Conservation (phyloP, 805 yeast genomes). For the Dipodascopsis uninucleata region DNA sequence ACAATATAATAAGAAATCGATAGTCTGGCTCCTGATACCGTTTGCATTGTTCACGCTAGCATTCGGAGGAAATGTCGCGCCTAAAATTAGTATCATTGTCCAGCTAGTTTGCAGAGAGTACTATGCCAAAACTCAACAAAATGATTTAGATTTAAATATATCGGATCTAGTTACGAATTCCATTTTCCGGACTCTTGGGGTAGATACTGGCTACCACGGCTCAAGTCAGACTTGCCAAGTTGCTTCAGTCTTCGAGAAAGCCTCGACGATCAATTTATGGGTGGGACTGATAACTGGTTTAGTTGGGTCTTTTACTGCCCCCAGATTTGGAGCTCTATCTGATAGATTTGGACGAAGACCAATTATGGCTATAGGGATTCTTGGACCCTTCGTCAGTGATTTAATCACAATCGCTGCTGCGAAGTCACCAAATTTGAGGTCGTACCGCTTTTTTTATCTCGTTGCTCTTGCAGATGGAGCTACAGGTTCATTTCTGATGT, state of each 20-base stretch:
- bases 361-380: conserved; percentile 6
- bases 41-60: conserved; percentile 14
- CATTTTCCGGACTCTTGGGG: not conserved
- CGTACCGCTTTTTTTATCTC: conserved; percentile 14
- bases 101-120: conserved; percentile 20
- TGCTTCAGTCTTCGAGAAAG: conserved; percentile 13
- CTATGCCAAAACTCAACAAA: conserved; percentile 8
- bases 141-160: not conserved
- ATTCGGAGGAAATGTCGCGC: conserved; percentile 22
- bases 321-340: conserved; percentile 13
- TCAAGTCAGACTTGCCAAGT: conserved; percentile 15
- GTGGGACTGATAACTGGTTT: conserved; percentile 19
- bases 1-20: not conserved
- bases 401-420: conserved; percentile 10
- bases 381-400: conserved; percentile 23
- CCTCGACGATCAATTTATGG: conserved; percentile 17
- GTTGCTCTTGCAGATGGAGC: conserved; percentile 16
- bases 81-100: conserved; percentile 20
- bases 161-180: not conserved
- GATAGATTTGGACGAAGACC: conserved; percentile 18
- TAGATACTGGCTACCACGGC: not conserved
- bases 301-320: conserved; percentile 13
- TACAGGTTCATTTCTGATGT: conserved; percentile 17
- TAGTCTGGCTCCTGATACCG: conserved; percentile 11
- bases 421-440: conserved; percentile 11